Evolutionary conservation across 345 rosid species (phyloP).

Genomic region (Linum lewisii): DNA sequence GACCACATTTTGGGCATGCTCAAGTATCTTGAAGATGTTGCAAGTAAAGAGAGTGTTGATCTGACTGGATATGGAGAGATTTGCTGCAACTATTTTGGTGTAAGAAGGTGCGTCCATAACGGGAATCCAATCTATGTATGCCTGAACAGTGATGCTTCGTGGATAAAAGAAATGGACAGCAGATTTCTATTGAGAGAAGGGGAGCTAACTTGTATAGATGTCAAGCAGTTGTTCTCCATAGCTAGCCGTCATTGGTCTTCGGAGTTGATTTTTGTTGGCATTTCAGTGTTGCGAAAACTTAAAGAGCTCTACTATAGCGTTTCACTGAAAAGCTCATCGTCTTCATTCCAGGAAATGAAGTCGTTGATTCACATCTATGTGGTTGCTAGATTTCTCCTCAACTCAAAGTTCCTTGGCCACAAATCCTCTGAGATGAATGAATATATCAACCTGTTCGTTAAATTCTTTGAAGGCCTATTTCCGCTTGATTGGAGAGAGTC

Average conservation of each 20-base stretch:
- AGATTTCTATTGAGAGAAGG: slow-evolving; percentile 6
- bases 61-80: slow-evolving; percentile 19
- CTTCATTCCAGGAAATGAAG: slow-evolving; percentile 18
- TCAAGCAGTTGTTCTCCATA: slow-evolving; percentile 21
- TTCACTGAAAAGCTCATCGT: slow-evolving; percentile 6
- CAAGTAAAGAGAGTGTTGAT: slow-evolving; percentile 2
- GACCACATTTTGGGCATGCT: slow-evolving; percentile 22
- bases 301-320: slow-evolving; percentile 13
- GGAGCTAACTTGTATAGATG: slow-evolving; percentile 15
- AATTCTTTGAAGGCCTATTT: slow-evolving; percentile 19
- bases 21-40: slow-evolving; percentile 11
- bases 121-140: slow-evolving; percentile 16
- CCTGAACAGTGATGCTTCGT: slow-evolving; percentile 24
- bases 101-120: slow-evolving; percentile 15
- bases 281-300: slow-evolving; percentile 24
- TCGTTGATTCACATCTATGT: slow-evolving; percentile 19
- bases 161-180: slow-evolving; percentile 19
- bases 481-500: slow-evolving; percentile 33
- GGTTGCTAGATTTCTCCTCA: slow-evolving; percentile 26
- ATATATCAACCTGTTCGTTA: slow-evolving; percentile 7
- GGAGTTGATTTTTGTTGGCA: slow-evolving; percentile 31
- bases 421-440: background rate
- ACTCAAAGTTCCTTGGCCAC: slow-evolving; percentile 7
- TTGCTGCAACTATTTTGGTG: slow-evolving; percentile 41
- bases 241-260: slow-evolving; percentile 29